phyloP scores from a whole-genome alignment of 345 rosid genomes.

The Corchorus capsularis region DNA sequence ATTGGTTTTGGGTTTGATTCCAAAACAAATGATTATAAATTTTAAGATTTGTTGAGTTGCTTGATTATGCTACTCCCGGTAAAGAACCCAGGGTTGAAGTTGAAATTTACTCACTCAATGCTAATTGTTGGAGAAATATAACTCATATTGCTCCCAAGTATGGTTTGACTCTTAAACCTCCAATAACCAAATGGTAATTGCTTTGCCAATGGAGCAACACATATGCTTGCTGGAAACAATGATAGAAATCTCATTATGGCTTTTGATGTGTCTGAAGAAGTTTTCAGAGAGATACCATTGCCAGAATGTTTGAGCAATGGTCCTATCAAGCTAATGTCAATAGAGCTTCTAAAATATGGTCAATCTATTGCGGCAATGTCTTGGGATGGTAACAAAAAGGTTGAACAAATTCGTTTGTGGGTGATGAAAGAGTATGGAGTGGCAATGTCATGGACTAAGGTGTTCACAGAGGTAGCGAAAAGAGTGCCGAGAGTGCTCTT shows the following conservation, averaged over 20 bases:
- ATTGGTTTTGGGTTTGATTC: background rate
- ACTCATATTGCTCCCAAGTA: background rate
- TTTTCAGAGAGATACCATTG: background rate
- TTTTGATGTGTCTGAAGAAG: background rate
- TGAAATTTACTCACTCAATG: background rate
- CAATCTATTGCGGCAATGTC: background rate
- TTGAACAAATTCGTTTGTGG: background rate
- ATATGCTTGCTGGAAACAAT: background rate
- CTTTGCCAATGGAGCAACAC: background rate
- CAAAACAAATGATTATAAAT: background rate
- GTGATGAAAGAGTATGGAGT: background rate
- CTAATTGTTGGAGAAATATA: background rate
- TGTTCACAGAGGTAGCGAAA: background rate
- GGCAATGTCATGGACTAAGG: background rate
- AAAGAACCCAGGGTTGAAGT: background rate
- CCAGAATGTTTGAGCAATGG: background rate
- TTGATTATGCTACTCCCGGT: background rate
- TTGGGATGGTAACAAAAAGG: too few relatives aligned
- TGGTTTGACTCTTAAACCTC: background rate
- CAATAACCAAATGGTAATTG: background rate
- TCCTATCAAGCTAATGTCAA: background rate
- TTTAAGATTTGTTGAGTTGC: background rate
- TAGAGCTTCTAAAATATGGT: background rate
- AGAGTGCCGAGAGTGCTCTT: background rate
- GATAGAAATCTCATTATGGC: background rate